A percentile compares a stretch with the other conserved stretches of the same genome.
Evolutionary conservation across 2,329 filamentous ascomycete species (phyloP).

Genomic region (Septoria linicola): DNA sequence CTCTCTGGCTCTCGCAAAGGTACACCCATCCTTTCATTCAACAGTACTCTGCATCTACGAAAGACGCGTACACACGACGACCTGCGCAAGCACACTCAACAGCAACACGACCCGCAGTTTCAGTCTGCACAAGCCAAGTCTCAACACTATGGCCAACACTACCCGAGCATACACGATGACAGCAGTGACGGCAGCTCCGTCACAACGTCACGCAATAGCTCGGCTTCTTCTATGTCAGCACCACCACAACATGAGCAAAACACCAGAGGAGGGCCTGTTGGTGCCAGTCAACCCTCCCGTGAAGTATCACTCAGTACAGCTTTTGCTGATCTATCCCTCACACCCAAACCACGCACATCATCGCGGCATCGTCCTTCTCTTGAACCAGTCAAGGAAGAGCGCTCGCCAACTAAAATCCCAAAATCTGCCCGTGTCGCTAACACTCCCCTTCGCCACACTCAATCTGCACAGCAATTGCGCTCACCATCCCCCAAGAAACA

Average conservation of each 20-base stretch:
- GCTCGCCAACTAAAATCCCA: constrained; percentile 38
- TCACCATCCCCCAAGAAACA: constrained; percentile 35
- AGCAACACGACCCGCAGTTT: constrained; percentile 9
- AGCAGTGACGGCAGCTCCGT: constrained; percentile 24
- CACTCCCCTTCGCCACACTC: constrained; percentile 33
- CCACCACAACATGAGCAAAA: constrained; percentile 19
- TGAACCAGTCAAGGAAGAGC: constrained; percentile 35
- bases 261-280: constrained; percentile 27
- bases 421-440: constrained; percentile 34
- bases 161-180: constrained; percentile 25
- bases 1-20: constrained; percentile 45
- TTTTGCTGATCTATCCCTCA: constrained; percentile 33
- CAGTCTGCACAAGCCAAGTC: constrained; percentile 28
- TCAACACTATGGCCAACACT: constrained; percentile 34
- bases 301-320: constrained; percentile 34
- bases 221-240: constrained; percentile 25
- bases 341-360: constrained; percentile 24
- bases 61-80: constrained; percentile 37
- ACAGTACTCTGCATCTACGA: constrained; percentile 33
- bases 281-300: constrained; percentile 30
- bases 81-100: constrained; percentile 24
- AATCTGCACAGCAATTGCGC: constrained; percentile 32
- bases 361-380: constrained; percentile 34
- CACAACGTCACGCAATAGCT: constrained; percentile 27
- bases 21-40: constrained; percentile 46